A percentile compares a stretch with the other conserved stretches of the same genome.
Evolutionary conservation across 768 basidiomycete species (phyloP).

Genomic region (Naganishia randhawae): DNA sequence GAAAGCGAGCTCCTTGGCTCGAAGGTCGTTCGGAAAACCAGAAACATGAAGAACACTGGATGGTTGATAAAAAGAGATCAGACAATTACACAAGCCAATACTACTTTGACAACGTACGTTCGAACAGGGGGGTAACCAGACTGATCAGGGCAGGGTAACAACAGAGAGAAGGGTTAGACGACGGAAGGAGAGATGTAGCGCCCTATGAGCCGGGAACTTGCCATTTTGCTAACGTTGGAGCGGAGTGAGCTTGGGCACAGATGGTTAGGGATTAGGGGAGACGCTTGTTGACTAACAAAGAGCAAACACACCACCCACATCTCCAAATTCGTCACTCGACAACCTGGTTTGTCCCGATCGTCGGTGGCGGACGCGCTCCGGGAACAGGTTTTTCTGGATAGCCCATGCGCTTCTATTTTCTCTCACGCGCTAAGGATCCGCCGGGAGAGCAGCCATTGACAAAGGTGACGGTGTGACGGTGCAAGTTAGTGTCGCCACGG

Average conservation of each 20-base stretch:
- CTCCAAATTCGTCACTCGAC: slow-evolving; percentile 14
- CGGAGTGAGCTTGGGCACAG: neutral
- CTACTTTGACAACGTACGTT: slow-evolving; percentile 4
- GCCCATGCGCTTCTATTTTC: neutral
- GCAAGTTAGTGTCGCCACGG: neutral
- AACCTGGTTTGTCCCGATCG: neutral
- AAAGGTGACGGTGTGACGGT: neutral
- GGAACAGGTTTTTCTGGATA: slow-evolving; percentile 8
- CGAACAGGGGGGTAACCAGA: neutral
- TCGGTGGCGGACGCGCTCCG: slow-evolving; percentile 15
- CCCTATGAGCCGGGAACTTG: neutral
- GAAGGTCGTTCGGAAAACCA: slow-evolving; percentile 47
- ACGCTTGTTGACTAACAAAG: neutral
- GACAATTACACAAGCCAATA: too few relatives aligned
- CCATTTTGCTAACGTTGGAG: neutral
- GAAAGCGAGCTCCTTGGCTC: slow-evolving; percentile 75
- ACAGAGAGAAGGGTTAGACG: neutral
- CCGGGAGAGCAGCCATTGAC: neutral
- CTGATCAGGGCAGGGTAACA: neutral
- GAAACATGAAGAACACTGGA: slow-evolving; percentile 48
- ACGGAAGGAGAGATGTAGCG: neutral
- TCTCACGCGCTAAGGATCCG: neutral
- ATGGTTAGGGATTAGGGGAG: neutral
- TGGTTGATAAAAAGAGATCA: too few relatives aligned
- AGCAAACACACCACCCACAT: neutral